Evolutionary conservation across 208 protist species (phyloP).

Genomic region (Perkinsela sp.): DNA sequence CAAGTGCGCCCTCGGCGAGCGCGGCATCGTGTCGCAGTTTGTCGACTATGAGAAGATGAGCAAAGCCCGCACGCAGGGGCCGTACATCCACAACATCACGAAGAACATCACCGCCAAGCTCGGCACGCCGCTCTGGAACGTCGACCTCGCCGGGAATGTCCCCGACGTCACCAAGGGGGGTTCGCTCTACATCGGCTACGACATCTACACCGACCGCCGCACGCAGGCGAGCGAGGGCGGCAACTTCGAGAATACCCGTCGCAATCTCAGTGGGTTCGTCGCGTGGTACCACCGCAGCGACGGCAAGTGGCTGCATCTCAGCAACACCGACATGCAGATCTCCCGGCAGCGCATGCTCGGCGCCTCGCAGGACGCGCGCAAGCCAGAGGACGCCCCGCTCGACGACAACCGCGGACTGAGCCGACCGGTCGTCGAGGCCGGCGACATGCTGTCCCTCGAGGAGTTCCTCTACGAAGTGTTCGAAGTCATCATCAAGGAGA

Average conservation of each 20-base stretch:
- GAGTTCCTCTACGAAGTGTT: neutral
- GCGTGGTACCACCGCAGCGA: neutral
- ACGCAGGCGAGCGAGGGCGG: neutral
- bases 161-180: neutral
- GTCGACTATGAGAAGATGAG: neutral
- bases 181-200: neutral
- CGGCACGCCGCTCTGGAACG: neutral
- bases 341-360: neutral
- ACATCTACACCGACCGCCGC: neutral
- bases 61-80: neutral
- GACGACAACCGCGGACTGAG: neutral
- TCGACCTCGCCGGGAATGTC: neutral
- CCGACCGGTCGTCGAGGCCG: neutral
- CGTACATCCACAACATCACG: neutral
- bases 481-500: neutral
- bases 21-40: neutral
- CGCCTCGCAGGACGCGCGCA: too few species aligned
- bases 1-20: neutral
- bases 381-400: too few species aligned
- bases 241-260: neutral
- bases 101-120: neutral
- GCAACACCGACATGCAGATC: neutral
- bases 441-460: neutral
- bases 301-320: neutral
- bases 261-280: neutral